Base-by-base conservation (phyloP, 148 eudicot genomes). In the Gaultheria prostrata region DNA sequence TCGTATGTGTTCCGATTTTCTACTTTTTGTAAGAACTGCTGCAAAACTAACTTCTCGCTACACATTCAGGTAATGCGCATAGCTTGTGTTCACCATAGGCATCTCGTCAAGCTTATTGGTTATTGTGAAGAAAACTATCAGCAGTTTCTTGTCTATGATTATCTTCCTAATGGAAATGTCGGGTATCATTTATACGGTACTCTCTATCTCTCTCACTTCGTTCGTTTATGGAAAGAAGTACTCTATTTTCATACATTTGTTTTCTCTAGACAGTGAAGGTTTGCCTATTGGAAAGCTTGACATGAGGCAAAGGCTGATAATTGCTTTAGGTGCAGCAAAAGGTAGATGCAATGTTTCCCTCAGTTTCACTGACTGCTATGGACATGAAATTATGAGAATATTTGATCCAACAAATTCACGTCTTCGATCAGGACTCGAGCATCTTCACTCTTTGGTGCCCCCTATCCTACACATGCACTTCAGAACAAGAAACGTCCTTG, bases 311-410 rank as follows among this genome's bases (percentile, higher is more conserved):
- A 76, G 84, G 74, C 59, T 83, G 30, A 24, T 75, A 75, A 83
- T 83, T 45, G 84, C 84, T 59, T 77, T 83, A 30, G 84, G 84
- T 28, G 80, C 84, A 18, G 84, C 84, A 24, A 83, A 83, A 83
- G 84, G 84, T 83, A 83, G 46, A 69, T 30, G 54, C 54, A 43
- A 9, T 71, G 28, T 49, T 82, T 53, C 13, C 20, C 24, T 72
- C 48, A 70, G 65, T 50, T 73, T 33, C 21, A 33, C n/a, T 12
- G 32, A 33, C n/a, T 74, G 51, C 79, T 74, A 24, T 82, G 30
- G 48, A 70, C 65, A 70, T 72, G 83, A 51, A 11, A 53, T 17
- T 51, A 71, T 53, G 83, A 51, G 20, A 53, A 20, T 51, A 71
- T 73, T 54, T 82, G 63, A n/a, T 82, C 53, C 63, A 71, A 50